Conservation (phyloP, 257 asterid genomes). For the Cruciata laevipes region DNA sequence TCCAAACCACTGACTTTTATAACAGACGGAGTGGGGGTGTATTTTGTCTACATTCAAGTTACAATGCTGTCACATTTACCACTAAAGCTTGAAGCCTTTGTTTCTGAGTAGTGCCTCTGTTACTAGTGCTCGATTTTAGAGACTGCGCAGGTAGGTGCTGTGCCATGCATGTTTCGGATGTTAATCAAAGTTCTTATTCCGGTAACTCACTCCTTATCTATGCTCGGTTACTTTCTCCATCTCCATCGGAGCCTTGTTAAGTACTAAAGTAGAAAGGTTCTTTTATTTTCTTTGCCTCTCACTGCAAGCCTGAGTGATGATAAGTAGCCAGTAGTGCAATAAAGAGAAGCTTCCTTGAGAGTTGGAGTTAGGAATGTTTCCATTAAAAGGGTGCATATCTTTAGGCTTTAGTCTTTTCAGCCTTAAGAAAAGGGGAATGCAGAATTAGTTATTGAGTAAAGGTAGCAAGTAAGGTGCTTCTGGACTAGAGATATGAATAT, state of each 20-base stretch:
- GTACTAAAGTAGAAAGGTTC: not conserved
- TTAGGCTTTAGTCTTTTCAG: constrained; percentile 14
- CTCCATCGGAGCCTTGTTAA: not conserved
- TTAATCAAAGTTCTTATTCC: not conserved
- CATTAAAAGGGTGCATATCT: not conserved
- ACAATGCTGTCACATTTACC: not conserved
- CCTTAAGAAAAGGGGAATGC: constrained; percentile 7
- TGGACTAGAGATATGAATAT: not conserved
- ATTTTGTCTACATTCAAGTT: not conserved
- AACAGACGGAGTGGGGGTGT: constrained; percentile 20
- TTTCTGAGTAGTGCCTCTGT: too few relatives aligned
- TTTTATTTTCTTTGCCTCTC: not conserved
- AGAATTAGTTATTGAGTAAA: not conserved
- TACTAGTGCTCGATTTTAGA: too few relatives aligned
- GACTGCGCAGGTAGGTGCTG: not conserved
- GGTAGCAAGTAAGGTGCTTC: not conserved
- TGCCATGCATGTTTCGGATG: not conserved
- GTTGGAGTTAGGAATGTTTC: constrained; percentile 5
- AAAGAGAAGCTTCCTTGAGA: constrained; percentile 7
- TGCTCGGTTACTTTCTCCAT: not conserved
- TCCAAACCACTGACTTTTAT: constrained; percentile 45
- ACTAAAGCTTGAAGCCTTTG: not conserved
- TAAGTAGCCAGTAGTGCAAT: not conserved
- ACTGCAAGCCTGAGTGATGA: not conserved
- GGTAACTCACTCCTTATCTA: not conserved